Conservation (phyloP, 306 rosid genomes). For the Vicia villosa region DNA sequence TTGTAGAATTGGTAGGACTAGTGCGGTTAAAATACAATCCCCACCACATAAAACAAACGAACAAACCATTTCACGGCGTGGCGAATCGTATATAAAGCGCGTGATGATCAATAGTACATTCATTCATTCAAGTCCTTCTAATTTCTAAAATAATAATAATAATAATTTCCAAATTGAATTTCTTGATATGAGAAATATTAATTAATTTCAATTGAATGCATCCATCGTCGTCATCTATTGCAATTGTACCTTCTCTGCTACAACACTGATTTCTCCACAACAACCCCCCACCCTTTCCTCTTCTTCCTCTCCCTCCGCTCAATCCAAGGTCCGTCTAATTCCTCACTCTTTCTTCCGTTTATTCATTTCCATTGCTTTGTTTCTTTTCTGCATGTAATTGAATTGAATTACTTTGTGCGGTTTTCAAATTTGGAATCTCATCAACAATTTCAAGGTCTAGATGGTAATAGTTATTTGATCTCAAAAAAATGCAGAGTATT, state of each 20-base stretch:
- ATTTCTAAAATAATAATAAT: too few species aligned
- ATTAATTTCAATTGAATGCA: constrained; percentile 40
- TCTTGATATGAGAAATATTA: constrained; percentile 16
- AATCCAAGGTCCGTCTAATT: constrained; percentile 36
- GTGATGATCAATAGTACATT: too few species aligned
- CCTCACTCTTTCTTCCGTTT: not conserved
- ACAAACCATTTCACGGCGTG: constrained; percentile 28
- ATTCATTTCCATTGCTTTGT: not conserved
- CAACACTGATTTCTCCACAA: constrained; percentile 32
- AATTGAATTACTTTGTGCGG: constrained; percentile 32
- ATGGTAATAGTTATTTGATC: constrained; percentile 20
- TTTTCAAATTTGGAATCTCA: constrained; percentile 20
- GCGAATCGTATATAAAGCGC: constrained; percentile 49
- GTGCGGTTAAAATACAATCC: too few species aligned
- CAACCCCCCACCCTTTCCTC: not conserved
- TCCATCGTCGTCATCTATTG: constrained; percentile 44
- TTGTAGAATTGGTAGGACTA: too few species aligned
- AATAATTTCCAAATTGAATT: not conserved
- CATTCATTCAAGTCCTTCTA: too few species aligned
- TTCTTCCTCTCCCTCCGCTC: not conserved
- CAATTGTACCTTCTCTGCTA: constrained; percentile 42
- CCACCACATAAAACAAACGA: not conserved
- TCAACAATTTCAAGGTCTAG: not conserved
- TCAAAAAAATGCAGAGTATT: too few species aligned
- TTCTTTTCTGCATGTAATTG: constrained; percentile 35